Conservation (phyloP, 2,329 filamentous ascomycete genomes). For the Verticillium klebahnii region DNA sequence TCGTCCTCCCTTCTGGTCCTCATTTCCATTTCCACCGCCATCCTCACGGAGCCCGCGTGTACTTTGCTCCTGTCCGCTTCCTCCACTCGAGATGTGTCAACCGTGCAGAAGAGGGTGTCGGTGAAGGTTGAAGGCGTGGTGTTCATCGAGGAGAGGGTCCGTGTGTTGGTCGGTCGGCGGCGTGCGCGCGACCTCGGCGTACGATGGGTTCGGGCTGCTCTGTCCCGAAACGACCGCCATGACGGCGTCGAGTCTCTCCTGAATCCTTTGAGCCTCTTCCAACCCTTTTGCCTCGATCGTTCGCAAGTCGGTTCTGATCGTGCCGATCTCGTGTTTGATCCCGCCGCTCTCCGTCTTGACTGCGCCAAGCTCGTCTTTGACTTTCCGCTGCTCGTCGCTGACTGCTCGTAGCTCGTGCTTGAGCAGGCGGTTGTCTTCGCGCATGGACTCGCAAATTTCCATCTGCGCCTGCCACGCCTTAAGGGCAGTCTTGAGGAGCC, state of each 20-base stretch:
- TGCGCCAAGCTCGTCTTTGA: background rate
- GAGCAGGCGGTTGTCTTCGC: background rate
- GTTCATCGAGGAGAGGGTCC: constrained; percentile 1
- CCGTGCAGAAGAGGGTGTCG: constrained; percentile 1
- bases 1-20: background rate
- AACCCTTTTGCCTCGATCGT: background rate
- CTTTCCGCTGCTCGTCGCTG: background rate
- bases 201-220: background rate
- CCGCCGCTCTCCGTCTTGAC: background rate
- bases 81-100: constrained; percentile 1
- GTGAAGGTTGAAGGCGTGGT: constrained; percentile 1
- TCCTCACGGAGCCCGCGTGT: background rate
- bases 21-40: constrained; percentile 1
- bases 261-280: background rate
- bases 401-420: background rate
- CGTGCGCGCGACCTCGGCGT: background rate
- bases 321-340: background rate
- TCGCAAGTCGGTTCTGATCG: background rate
- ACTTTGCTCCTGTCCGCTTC: background rate
- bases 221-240: background rate
- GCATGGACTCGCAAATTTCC: background rate
- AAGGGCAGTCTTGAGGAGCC: background rate
- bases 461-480: background rate
- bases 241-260: background rate
- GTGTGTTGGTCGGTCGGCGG: constrained; percentile 1